Evolutionary conservation across 768 basidiomycete genomes (phyloP), one percentile per base, ranked within the genome.

Genomic region (Chalciporus piperatus): DNA sequence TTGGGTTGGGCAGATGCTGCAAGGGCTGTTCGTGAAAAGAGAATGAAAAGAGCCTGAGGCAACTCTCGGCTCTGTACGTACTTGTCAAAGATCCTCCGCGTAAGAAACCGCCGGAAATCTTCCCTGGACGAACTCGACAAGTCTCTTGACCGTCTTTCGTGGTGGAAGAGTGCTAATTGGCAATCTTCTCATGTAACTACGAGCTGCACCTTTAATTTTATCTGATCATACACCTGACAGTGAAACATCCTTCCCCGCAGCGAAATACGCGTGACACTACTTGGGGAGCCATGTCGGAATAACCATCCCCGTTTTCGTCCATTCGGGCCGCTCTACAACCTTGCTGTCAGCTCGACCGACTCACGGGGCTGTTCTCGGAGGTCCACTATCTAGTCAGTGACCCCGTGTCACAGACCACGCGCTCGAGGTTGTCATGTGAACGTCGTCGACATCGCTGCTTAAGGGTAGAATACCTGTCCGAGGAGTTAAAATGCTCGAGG

Each of bases 71-170:
- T 17, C 32, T 16, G 41, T 59, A 59, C 51, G 58, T 59, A 56
- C 52, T 35, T 30, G 28, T 38, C 55, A 27, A 49, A 60, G 35
- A 51, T 48, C 53, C 27, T 41, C 40, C 41, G 52, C 48, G 50
- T 52, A 46, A 42, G 54, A 57, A 46, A 47, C 55, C 54, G 48
- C 41, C 32, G 32, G 32, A 32, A 37, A 37, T 37, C 53, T 59
- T 46, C 45, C 59, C 41, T 16, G 4, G n/a, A 37, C 35, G 16
- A 37, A 37, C 35, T 37, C 35, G 50, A 59, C 59, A 47, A 45
- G 60, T 60, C 62, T 62, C 59, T 54, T 28, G 40, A 20, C 12
- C 42, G 16, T 16, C 35, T 37, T 16, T 37, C n/a, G 35, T 37
- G 35, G 35, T 32, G 30, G 30, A 32, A 32, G 30, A 32, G 13